A percentile compares a stretch with the other conserved stretches of the same genome.
Evolutionary conservation across 495 filamentous ascomycete genomes (phyloP).

Genomic region (Aspergillus haitiensis): DNA sequence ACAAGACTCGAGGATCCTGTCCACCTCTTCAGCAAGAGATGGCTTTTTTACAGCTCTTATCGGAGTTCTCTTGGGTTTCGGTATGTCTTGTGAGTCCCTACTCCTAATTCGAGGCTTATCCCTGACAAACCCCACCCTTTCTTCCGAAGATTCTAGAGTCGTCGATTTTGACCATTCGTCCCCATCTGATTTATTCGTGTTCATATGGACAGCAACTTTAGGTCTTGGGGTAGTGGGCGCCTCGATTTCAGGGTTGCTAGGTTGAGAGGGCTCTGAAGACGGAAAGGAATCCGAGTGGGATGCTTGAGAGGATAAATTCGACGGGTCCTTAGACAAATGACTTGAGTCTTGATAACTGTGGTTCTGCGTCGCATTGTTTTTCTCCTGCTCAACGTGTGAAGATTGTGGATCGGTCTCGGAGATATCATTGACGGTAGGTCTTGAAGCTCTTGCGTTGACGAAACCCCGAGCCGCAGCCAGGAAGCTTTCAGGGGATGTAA

Average conservation of each 20-base stretch:
- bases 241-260: too few relatives aligned
- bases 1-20: not conserved
- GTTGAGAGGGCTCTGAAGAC: too few relatives aligned
- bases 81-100: too few relatives aligned
- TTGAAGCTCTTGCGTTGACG: slow-evolving; percentile 4
- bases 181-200: too few relatives aligned
- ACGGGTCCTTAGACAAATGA: not conserved
- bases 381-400: not conserved
- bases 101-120: too few relatives aligned
- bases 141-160: too few relatives aligned
- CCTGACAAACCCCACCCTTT: too few relatives aligned
- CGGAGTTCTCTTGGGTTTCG: not conserved
- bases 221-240: too few relatives aligned
- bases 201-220: too few relatives aligned
- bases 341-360: not conserved
- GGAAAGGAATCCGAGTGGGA: too few relatives aligned
- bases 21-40: not conserved
- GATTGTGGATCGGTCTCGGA: not conserved
- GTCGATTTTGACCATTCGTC: too few relatives aligned
- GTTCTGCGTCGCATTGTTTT: not conserved
- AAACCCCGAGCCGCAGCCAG: slow-evolving; percentile 20
- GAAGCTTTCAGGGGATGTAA: slow-evolving; percentile 26
- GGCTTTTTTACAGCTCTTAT: not conserved
- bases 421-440: slow-evolving; percentile 14
- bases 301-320: not conserved